Base-by-base conservation (phyloP, 129 eudicot genomes). In the Gnaphalium uliginosum region DNA sequence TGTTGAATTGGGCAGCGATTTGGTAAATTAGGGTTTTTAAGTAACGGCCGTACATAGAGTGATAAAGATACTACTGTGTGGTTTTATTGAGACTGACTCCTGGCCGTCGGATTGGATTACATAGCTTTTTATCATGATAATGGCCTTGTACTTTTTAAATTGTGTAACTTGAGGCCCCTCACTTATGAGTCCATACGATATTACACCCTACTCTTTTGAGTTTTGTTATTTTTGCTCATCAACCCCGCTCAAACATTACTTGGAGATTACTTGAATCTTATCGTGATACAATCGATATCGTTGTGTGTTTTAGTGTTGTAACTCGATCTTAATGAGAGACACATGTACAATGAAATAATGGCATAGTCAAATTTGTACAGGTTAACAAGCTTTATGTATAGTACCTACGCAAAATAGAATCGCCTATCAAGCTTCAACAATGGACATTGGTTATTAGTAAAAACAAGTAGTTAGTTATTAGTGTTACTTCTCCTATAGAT, bases 1-100 rank as follows among this genome's bases (percentile, higher is more conserved):
- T 46, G 53, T 46, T 46, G 53, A 46, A 46, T 46, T 8, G 68
- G 71, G 76, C 21, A 43, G 37, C 30, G 25, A 59, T 15, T 46
- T 46, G 53, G 81, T 46, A 64, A 26, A 65, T 61, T 78, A 78
- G 82, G 82, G 82, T 78, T 78, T 75, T 70, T 65, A 48, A 30
- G 18, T 6, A 70, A 57, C 76, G 46, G 82, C 82, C 82, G 76
- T 77, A 77, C 76, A 27, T 46, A 60, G 69, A 70, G 18, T 33
- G 27, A 58, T 53, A 48, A 30, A 46, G 53, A 46, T 46, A 46
- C 53, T 46, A 46, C n/a, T 46, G 53, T 15, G 30, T 48, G 19
- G 56, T 70, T 68, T 15, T 48, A 48, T 61, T 29, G 19, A 48
- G 76, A 78, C 46, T 61, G 30, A 30, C 60, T 63, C 25, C 2